Evolutionary conservation across 306 rosid genomes (phyloP).

Genomic region (Quillaja saponaria): DNA sequence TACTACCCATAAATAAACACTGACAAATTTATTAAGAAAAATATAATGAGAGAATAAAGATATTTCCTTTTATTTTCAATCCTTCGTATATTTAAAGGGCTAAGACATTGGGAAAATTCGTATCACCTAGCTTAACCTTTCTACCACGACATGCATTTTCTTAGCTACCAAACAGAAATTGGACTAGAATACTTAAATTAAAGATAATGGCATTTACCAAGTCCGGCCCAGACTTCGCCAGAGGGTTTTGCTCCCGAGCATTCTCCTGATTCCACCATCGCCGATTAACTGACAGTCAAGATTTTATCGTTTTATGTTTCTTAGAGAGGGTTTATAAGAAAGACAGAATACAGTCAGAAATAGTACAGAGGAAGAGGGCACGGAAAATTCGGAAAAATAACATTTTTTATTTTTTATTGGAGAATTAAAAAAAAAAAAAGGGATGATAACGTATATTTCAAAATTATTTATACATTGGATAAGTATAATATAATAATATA

Average conservation of each 20-base stretch:
- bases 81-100: background rate
- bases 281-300: too few relatives aligned
- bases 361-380: too few relatives aligned
- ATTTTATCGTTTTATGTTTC: too few relatives aligned
- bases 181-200: background rate
- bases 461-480: too few relatives aligned
- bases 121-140: slow-evolving; percentile 22
- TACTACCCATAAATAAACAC: too few relatives aligned
- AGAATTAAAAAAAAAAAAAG: too few relatives aligned
- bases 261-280: slow-evolving; percentile 69
- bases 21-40: background rate
- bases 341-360: too few relatives aligned
- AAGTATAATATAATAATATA: too few relatives aligned
- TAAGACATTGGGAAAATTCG: background rate
- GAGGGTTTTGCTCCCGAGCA: slow-evolving; percentile 53
- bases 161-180: background rate
- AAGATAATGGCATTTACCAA: slow-evolving; percentile 43
- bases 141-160: slow-evolving; percentile 8
- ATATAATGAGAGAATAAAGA: background rate
- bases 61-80: slow-evolving; percentile 3
- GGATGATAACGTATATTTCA: too few relatives aligned
- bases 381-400: too few relatives aligned
- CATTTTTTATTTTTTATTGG: too few relatives aligned
- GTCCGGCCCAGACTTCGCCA: slow-evolving; percentile 77
- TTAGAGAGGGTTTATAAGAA: too few relatives aligned